Evolutionary conservation across 202 grass and related monocot species (phyloP).

Genomic region (Zoysia matrella): DNA sequence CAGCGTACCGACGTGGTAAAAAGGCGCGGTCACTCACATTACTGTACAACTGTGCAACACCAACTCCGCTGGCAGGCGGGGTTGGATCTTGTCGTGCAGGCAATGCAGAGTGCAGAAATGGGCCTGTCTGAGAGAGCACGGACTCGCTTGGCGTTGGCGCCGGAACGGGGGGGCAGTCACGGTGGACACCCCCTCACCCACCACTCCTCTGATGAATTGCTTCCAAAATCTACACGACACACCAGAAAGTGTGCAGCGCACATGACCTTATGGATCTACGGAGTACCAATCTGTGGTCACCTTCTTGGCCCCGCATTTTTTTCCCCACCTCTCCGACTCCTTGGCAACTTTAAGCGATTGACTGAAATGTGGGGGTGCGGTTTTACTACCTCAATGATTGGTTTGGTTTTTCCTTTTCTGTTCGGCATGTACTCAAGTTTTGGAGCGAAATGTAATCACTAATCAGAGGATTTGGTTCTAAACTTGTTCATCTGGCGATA

Average conservation of each 20-base stretch:
- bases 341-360: background rate
- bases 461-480: background rate
- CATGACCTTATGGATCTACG: background rate
- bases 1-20: constrained; percentile 26
- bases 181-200: background rate
- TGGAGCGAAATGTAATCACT: background rate
- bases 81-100: background rate
- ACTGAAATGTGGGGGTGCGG: no score
- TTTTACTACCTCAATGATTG: background rate
- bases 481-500: background rate
- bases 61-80: no score
- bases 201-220: background rate
- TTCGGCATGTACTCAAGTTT: background rate
- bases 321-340: no score
- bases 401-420: background rate
- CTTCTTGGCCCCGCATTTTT: background rate
- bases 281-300: background rate
- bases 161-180: background rate
- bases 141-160: constrained; percentile 1
- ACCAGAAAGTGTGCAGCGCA: constrained; percentile 5
- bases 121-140: background rate
- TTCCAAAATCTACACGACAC: constrained; percentile 11
- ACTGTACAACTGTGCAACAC: no score
- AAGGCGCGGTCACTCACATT: background rate
- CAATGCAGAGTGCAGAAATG: background rate